These are phyloP conservation scores for Metschnikowia cubensis DNA, from an alignment of 805 yeast genomes.

Conservation along the genomic window DNA sequence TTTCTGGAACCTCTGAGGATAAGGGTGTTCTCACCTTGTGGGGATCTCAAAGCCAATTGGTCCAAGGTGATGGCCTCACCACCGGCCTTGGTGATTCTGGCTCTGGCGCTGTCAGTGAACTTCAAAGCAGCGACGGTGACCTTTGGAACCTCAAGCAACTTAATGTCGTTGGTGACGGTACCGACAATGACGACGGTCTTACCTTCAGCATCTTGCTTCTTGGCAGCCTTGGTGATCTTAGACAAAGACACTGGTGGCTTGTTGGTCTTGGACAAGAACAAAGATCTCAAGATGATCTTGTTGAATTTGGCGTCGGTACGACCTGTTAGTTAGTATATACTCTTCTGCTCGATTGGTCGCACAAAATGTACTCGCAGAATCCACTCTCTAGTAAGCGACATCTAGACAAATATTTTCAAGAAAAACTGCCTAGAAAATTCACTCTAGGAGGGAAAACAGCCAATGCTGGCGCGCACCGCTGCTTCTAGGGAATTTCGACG, in stretches of 20 bases:
- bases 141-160: slow-evolving; percentile 93
- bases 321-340: slow-evolving; percentile 53
- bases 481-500: neutral
- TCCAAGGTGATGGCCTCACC: slow-evolving; percentile 99
- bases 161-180: slow-evolving; percentile 97
- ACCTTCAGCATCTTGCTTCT: slow-evolving; percentile 82
- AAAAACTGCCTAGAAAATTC: too few relatives aligned
- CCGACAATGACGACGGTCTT: slow-evolving; percentile 92
- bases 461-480: neutral
- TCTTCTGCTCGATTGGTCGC: slow-evolving; percentile 45
- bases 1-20: slow-evolving; percentile 98
- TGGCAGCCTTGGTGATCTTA: slow-evolving; percentile 81
- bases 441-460: neutral
- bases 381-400: neutral
- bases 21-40: slow-evolving; percentile 98
- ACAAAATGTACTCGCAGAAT: slow-evolving; percentile 31
- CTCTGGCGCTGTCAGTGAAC: slow-evolving; percentile 99
- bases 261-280: slow-evolving; percentile 97
- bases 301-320: slow-evolving; percentile 99
- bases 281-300: slow-evolving; percentile 90
- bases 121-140: slow-evolving; percentile 98
- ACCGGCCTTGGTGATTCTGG: slow-evolving; percentile 95
- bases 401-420: too few relatives aligned
- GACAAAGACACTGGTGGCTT: slow-evolving; percentile 98
- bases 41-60: slow-evolving; percentile 98